Percentiles rank a stretch among this genome's conserved stretches.
Conservation (phyloP, 352 stramenopile species). For the Globisporangium abappressorium region DNA sequence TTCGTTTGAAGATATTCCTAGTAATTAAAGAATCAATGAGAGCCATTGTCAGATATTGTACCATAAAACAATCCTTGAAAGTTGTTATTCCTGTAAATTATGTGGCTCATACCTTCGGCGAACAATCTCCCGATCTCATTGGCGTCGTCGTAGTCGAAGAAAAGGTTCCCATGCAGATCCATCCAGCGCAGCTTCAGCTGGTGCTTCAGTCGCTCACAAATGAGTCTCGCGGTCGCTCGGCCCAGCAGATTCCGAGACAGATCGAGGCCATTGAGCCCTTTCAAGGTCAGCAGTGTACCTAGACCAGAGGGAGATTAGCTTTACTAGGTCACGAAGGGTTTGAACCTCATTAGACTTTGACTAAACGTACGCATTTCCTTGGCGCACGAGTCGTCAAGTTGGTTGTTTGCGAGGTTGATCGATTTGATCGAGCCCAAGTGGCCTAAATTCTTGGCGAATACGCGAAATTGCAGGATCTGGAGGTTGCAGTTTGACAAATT, state of each 20-base stretch:
- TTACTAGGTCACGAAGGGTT: neutral
- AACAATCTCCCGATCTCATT: conserved; percentile 20
- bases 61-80: no score
- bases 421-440: conserved; percentile 20
- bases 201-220: conserved; percentile 31
- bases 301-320: neutral
- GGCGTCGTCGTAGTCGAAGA: conserved; percentile 34
- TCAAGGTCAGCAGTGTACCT: conserved; percentile 29
- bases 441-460: conserved; percentile 27
- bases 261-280: conserved; percentile 28
- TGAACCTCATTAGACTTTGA: neutral
- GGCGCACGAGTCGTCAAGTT: conserved; percentile 29
- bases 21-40: neutral
- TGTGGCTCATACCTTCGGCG: neutral
- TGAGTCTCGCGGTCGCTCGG: conserved; percentile 19
- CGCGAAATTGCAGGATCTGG: conserved; percentile 23
- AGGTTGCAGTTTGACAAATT: conserved; percentile 26
- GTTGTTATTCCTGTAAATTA: neutral
- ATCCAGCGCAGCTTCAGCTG: conserved; percentile 27
- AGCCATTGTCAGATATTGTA: neutral
- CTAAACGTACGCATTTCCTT: conserved; percentile 28
- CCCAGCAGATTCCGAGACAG: conserved; percentile 42
- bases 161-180: conserved; percentile 33
- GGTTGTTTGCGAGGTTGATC: conserved; percentile 36
- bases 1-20: conserved; percentile 20